phyloP scores from a whole-genome alignment of 805 yeast species.

The Wickerhamiella vanderwaltii region DNA sequence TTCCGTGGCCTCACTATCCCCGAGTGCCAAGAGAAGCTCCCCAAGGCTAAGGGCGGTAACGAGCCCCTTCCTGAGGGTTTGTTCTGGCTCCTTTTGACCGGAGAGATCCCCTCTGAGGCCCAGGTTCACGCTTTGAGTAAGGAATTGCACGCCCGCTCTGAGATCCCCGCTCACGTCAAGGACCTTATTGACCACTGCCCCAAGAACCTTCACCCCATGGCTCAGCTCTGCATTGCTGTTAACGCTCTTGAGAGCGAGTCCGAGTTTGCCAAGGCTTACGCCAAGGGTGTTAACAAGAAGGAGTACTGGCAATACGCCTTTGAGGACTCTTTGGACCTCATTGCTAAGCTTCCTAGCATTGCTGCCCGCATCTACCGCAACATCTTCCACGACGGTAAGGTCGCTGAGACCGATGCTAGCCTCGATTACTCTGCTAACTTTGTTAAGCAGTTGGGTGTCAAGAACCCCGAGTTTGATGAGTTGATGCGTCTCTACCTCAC shows the following conservation, averaged over 20 bases:
- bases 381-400: conserved; percentile 70
- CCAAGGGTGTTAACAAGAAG: conserved; percentile 67
- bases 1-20: conserved; percentile 79
- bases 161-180: conserved; percentile 65
- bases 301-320: conserved; percentile 74
- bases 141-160: conserved; percentile 68
- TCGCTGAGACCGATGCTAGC: conserved; percentile 27
- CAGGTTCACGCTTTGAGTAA: conserved; percentile 62
- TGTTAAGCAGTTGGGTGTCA: conserved; percentile 51
- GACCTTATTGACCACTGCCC: conserved; percentile 65
- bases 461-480: conserved; percentile 54
- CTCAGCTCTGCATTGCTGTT: conserved; percentile 74
- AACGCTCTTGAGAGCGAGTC: conserved; percentile 75
- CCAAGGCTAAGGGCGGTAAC: conserved; percentile 57
- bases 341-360: conserved; percentile 71
- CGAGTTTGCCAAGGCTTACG: conserved; percentile 73
- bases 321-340: conserved; percentile 67
- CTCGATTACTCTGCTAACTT: conserved; percentile 56
- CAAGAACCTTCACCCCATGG: conserved; percentile 74
- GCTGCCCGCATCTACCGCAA: conserved; percentile 78
- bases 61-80: conserved; percentile 68
- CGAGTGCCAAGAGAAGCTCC: conserved; percentile 59
- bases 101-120: conserved; percentile 63
- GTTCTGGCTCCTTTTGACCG: conserved; percentile 73
- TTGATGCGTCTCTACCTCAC: conserved; percentile 71